A percentile compares a stretch with the other conserved stretches of the same genome.
These are phyloP conservation scores for Podosphaera xanthii DNA, from an alignment of 2,329 filamentous ascomycete genomes.

Conservation along the genomic window DNA sequence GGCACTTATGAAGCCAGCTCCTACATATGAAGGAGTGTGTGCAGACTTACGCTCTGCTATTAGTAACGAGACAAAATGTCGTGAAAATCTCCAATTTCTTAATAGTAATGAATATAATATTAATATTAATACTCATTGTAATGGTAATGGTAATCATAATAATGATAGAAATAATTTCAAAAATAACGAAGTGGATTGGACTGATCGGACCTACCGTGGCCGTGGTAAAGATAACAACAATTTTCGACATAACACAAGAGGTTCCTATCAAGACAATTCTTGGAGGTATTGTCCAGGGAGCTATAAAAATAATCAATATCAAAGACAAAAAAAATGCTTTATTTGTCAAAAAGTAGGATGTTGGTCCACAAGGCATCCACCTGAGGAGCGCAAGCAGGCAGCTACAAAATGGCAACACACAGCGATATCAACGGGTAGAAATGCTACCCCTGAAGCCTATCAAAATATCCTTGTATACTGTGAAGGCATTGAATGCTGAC, in stretches of 20 bases:
- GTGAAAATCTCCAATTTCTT: not conserved
- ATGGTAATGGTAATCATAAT: too few relatives aligned
- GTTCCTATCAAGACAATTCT: not conserved
- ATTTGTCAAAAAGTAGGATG: not conserved
- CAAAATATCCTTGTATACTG: not conserved
- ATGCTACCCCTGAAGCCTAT: not conserved
- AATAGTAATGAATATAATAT: too few relatives aligned
- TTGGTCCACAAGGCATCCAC: not conserved
- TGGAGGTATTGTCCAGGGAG: not conserved
- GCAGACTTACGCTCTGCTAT: not conserved
- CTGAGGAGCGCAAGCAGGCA: not conserved
- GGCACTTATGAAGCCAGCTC: too few relatives aligned
- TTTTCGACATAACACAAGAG: not conserved
- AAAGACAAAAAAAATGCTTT: constrained; percentile 1
- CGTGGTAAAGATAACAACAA: too few relatives aligned
- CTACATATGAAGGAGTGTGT: not conserved
- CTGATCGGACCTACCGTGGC: too few relatives aligned
- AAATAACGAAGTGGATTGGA: too few relatives aligned
- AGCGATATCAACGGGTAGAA: not conserved
- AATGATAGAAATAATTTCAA: too few relatives aligned
- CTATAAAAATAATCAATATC: not conserved
- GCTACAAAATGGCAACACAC: not conserved
- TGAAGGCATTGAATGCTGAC: not conserved
- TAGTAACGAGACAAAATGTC: not conserved
- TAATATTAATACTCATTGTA: too few relatives aligned